Base-by-base conservation (phyloP, 768 basidiomycete species). In the Mycena kentingensis region DNA sequence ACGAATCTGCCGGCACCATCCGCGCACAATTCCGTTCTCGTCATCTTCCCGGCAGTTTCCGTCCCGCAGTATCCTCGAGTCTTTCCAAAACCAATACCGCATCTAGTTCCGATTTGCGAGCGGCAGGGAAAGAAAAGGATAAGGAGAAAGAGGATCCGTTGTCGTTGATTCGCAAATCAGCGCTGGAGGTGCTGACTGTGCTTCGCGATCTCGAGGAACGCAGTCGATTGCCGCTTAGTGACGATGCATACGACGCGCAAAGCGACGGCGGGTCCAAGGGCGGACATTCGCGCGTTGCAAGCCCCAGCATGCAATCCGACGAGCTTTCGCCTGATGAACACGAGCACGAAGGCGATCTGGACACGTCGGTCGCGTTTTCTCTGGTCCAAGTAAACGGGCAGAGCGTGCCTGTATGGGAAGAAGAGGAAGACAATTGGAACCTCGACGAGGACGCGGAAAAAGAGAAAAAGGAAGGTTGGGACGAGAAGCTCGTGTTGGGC, bases 191-290 rank as follows among this genome's bases (percentile, higher is more conserved):
- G 0, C 80, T 98, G 26, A 78, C 86, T 5, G 76, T 83, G 32
- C 78, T 98, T 35, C 80, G 92, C 31, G 84, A 83, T 26, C 70
- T 98, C 18, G 96, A 98, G 66, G 92, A 94, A 64, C 70, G 72
- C 8, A 82, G 81, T 32, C 80, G 96, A 3, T 66, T 94, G 3
- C 88, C 91, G 4, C 74, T 91, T 6, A 81, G 78, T 16, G 88
- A 93, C 64, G 88, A 90, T 37, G 88, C 82, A n/a, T 92, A 90
- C 60, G 90, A 92, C 62, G 85, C 79, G 8, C 83, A 86, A 67
- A 88, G 86, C 57, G 90, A 91, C 46, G 84, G 74, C 5, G 77
- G 72, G 24, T 71, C 72, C 55, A 67, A 67, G 65, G 66, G 67
- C 69, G 62, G 55, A 68, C 64, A 64, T 46, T 80, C 81, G 11